Evolutionary conservation across 2,329 filamentous ascomycete species (phyloP).

Genomic region (Capronia coronata): DNA sequence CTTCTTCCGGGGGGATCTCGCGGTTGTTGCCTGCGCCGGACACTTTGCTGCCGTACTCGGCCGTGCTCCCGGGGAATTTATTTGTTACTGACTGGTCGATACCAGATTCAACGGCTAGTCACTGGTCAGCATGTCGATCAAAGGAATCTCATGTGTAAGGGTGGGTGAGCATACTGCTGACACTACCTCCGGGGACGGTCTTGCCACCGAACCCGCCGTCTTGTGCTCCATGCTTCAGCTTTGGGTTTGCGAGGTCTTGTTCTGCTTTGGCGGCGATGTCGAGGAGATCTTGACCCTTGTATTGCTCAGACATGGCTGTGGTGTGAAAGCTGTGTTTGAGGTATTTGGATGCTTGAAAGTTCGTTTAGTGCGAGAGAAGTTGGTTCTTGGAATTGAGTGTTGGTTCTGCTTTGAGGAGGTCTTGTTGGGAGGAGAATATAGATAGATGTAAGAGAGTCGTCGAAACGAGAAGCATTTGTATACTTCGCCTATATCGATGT

Average conservation of each 20-base stretch:
- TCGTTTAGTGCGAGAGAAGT: neutral
- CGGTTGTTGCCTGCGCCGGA: constrained; percentile 36
- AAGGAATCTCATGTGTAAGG: neutral
- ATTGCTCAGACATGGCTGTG: constrained; percentile 19
- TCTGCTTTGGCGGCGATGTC: constrained; percentile 34
- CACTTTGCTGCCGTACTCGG: constrained; percentile 35
- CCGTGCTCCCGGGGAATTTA: constrained; percentile 35
- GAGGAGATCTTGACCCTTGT: constrained; percentile 23
- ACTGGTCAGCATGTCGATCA: neutral
- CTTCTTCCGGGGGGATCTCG: constrained; percentile 39
- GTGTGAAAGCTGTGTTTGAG: neutral
- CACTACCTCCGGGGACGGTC: constrained; percentile 31
- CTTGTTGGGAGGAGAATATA: too few species aligned
- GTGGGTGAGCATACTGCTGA: constrained; percentile 34
- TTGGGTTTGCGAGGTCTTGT: constrained; percentile 37
- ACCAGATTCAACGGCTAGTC: constrained; percentile 34
- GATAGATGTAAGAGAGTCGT: too few species aligned
- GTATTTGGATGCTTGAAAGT: neutral
- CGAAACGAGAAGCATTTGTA: neutral
- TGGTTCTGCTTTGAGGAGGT: neutral
- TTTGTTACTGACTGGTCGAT: constrained; percentile 37
- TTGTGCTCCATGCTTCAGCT: constrained; percentile 32
- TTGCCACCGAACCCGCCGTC: constrained; percentile 32
- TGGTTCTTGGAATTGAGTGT: neutral
- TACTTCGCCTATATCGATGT: neutral